Evolutionary conservation across 2,329 filamentous ascomycete genomes (phyloP).

Genomic region (Stagonosporopsis tanaceti): DNA sequence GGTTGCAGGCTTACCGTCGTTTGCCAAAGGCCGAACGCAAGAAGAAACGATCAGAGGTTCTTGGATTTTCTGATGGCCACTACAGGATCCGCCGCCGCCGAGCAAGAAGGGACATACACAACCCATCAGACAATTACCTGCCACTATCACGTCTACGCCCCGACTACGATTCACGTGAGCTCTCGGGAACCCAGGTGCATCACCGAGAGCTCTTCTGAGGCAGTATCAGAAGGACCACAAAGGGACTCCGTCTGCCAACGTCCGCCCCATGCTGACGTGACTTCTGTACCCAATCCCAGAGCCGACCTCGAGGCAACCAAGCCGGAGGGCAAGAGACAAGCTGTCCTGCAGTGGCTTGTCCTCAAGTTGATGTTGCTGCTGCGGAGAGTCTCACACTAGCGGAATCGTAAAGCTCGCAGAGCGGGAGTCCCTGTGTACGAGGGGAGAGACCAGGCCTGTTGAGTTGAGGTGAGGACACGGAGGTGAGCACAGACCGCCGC

Average conservation of each 20-base stretch:
- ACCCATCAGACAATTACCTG: conserved; percentile 19
- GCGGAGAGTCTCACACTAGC: not conserved
- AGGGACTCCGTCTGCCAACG: not conserved
- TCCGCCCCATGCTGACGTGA: not conserved
- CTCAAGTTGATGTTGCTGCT: conserved; percentile 14
- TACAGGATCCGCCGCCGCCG: conserved; percentile 13
- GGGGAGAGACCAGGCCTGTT: not conserved
- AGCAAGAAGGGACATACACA: conserved; percentile 12
- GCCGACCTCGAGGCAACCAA: conserved; percentile 1
- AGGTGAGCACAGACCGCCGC: conserved; percentile 39
- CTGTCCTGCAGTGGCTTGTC: conserved; percentile 21
- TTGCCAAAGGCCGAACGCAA: conserved; percentile 8
- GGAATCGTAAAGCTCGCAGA: not conserved
- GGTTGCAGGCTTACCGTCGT: conserved; percentile 15
- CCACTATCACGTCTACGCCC: conserved; percentile 23
- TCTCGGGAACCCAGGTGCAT: not conserved
- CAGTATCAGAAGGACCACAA: not conserved
- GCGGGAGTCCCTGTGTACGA: not conserved
- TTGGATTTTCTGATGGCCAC: conserved; percentile 14
- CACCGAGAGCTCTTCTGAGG: conserved; percentile 11
- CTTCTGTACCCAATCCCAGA: conserved; percentile 1
- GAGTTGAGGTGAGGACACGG: conserved; percentile 14
- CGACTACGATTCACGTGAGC: conserved; percentile 17
- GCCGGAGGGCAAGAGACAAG: conserved; percentile 14
- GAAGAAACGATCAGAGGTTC: conserved; percentile 3